Evolutionary conservation across 1,139 yeast species (phyloP).

Genomic region (Yamadazyma dendronema): DNA sequence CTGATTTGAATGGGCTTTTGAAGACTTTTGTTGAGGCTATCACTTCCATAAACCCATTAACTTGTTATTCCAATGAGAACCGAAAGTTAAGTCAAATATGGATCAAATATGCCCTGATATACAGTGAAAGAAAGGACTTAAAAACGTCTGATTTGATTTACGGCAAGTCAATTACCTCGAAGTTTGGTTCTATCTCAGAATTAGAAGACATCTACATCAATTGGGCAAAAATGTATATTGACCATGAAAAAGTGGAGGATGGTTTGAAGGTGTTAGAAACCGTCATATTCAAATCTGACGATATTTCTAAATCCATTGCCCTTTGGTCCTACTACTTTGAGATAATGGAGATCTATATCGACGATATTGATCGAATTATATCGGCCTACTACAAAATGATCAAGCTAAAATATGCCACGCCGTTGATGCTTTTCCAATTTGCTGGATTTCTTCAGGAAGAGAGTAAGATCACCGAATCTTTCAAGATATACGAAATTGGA

Average conservation of each 20-base stretch:
- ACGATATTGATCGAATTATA: conserved; percentile 22
- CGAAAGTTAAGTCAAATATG: conserved; percentile 56
- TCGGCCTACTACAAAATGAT: conserved; percentile 60
- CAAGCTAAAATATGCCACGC: conserved; percentile 66
- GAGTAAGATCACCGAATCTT: conserved; percentile 49
- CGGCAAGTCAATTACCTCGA: conserved; percentile 69
- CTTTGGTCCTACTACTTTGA: conserved; percentile 80
- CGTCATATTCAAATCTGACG: conserved; percentile 34
- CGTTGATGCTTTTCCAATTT: conserved; percentile 63
- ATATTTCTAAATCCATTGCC: conserved; percentile 51
- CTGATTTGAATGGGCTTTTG: conserved; percentile 41
- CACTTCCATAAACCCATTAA: conserved; percentile 61
- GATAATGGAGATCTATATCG: conserved; percentile 59
- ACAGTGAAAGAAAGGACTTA: conserved; percentile 53
- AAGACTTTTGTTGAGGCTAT: conserved; percentile 67
- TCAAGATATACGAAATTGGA: conserved; percentile 68
- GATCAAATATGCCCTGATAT: conserved; percentile 67
- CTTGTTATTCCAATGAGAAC: conserved; percentile 32
- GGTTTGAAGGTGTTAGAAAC: conserved; percentile 54
- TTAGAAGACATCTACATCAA: conserved; percentile 64
- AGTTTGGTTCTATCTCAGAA: conserved; percentile 61
- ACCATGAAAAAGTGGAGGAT: conserved; percentile 38
- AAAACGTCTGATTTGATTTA: conserved; percentile 63
- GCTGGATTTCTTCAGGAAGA: conserved; percentile 59
- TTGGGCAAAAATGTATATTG: conserved; percentile 70